Base-by-base conservation (phyloP, 2,329 filamentous ascomycete species). In the Fusarium subglutinans region DNA sequence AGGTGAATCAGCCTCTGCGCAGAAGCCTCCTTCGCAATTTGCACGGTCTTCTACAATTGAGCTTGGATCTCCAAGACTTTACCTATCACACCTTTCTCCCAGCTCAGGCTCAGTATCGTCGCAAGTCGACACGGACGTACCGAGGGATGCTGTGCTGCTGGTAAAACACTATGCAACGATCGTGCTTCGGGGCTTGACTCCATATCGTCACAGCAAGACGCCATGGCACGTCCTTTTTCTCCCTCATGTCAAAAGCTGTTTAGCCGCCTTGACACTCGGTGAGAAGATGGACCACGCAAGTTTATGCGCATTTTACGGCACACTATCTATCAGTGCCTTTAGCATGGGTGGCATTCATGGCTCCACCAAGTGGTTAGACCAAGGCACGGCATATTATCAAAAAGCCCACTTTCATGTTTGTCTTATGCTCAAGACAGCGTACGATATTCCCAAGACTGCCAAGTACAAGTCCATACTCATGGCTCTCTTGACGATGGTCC, bases 401-500 rank as follows among this genome's bases (percentile, higher is more conserved):
- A 47, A 63, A 24, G 69, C 73, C 4, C 47, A 61, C 9, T 17
- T 56, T 8, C 61, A 75, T 8, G 33, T 64, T 3, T 47, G 51
- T 1, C 10, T 48, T 4, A 75, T 70, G 65, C 62, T 75, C 1
- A 48, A 58, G 14, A 70, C 62, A 0, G 73, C 69, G 17, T 75
- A 75, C 6, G 47, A 70, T 5, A 43, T 73, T 2, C 73, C 73
- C 2, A 75, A 75, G 14, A 50, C 14, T 11, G 73, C 73, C 0
- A 75, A 75, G 17, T 75, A 75, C 43, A 75, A 75, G 43, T 75
- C 65, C 3, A 64, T 75, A 2, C 58, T 75, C 1, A 75, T 75
- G 55, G 72, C 73, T 9, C 72, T 75, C 3, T 57, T 75, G 12
- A 75, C 73, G 0, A 75, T 75, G 69, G 61, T 75, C 0, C 73